phyloP scores from a whole-genome alignment of 192 early-diverging fungal species.

The Spizellomyces sp. region DNA sequence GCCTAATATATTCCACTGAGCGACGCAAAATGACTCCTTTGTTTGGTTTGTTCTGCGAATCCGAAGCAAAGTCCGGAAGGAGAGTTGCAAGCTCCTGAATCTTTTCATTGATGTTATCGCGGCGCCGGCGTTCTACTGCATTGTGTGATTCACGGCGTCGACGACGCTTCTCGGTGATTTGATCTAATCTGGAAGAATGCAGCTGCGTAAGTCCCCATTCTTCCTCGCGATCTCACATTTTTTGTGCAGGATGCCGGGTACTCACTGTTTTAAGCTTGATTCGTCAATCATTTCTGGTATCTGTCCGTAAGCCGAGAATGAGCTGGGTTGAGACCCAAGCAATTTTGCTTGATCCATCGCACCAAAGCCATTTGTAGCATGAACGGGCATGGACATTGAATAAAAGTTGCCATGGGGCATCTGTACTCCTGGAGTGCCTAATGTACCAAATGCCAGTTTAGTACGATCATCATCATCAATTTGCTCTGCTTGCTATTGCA shows the following conservation, averaged over 20 bases:
- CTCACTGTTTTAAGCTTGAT: slow-evolving; percentile 13
- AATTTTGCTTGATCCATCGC: slow-evolving; percentile 37
- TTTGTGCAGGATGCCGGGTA: neutral
- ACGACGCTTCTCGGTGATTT: slow-evolving; percentile 80
- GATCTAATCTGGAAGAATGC: slow-evolving; percentile 28
- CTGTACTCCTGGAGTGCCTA: slow-evolving; percentile 37
- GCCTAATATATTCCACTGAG: slow-evolving; percentile 91
- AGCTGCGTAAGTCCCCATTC: neutral
- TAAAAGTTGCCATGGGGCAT: slow-evolving; percentile 39
- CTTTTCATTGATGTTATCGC: slow-evolving; percentile 98
- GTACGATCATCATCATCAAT: too few species aligned
- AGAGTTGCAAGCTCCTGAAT: slow-evolving; percentile 87
- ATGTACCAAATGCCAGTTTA: too few species aligned
- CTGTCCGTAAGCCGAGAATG: slow-evolving; percentile 37
- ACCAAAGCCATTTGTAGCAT: slow-evolving; percentile 42
- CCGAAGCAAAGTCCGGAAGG: slow-evolving; percentile 73
- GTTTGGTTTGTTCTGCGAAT: slow-evolving; percentile 87
- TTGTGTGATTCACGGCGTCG: slow-evolving; percentile 96
- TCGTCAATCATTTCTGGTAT: slow-evolving; percentile 15
- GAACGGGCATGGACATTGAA: slow-evolving; percentile 52
- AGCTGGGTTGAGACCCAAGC: slow-evolving; percentile 33
- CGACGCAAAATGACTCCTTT: slow-evolving; percentile 94
- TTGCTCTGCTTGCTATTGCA: neutral
- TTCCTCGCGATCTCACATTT: neutral
- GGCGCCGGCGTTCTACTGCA: slow-evolving; percentile 92